Evolutionary conservation across 23 red algal species (phyloP).

Genomic region (Gracilaria vermiculophylla): DNA sequence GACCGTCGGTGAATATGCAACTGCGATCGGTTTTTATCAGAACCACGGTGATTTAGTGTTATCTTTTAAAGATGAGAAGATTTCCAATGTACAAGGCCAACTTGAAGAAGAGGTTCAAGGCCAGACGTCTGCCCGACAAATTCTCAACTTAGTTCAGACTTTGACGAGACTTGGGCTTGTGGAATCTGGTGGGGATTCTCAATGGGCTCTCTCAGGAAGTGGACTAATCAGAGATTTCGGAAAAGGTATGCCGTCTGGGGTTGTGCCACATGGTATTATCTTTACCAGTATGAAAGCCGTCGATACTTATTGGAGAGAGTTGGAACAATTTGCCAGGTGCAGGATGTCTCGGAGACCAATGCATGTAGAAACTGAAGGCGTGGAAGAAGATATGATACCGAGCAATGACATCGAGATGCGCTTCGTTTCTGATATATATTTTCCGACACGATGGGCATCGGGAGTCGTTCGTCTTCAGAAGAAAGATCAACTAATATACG

Average conservation of each 20-base stretch:
- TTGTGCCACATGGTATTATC: conserved; percentile 41
- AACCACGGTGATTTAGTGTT: conserved; percentile 29
- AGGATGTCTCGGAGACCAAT: not conserved
- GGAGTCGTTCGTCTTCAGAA: conserved; percentile 14
- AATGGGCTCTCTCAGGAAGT: conserved; percentile 20
- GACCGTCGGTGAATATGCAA: conserved; percentile 51
- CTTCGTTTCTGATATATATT: conserved; percentile 26
- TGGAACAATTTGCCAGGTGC: conserved; percentile 39
- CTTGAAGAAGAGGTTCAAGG: conserved; percentile 11
- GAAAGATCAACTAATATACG: conserved; percentile 45
- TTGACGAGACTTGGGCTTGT: conserved; percentile 33
- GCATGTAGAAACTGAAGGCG: not conserved
- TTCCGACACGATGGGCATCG: not conserved
- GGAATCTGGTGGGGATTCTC: not conserved
- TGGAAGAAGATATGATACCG: not conserved
- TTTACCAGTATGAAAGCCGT: conserved; percentile 27
- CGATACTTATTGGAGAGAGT: conserved; percentile 47
- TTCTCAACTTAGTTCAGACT: conserved; percentile 20
- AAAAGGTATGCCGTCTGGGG: conserved; percentile 40
- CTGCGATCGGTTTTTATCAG: conserved; percentile 39
- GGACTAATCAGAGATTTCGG: conserved; percentile 60
- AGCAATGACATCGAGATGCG: not conserved
- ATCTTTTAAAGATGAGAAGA: conserved; percentile 9
- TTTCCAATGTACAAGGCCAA: not conserved
- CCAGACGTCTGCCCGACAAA: not conserved